Percentiles rank a stretch among this genome's conserved stretches.
phyloP scores from a whole-genome alignment of 805 yeast species.

The Henningerozyma blattae region DNA sequence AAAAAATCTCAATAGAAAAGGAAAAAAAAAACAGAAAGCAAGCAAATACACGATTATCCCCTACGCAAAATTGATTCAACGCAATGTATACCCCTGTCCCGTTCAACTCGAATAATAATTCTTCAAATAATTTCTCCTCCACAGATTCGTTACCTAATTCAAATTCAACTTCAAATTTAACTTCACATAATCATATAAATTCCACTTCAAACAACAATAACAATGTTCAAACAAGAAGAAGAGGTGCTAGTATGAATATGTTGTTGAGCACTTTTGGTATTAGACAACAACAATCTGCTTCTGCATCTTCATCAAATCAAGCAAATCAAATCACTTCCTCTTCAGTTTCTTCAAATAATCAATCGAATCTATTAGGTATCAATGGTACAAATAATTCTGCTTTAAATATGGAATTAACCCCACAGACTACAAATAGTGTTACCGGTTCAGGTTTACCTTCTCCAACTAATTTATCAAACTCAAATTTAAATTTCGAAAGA shows the following conservation, averaged over 20 bases:
- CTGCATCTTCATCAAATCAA: background rate
- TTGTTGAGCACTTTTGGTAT: conserved; percentile 20
- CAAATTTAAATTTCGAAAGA: background rate
- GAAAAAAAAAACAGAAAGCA: too few relatives aligned
- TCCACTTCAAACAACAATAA: conserved; percentile 1
- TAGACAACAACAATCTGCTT: conserved; percentile 8
- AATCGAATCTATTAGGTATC: too few relatives aligned
- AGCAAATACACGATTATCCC: too few relatives aligned
- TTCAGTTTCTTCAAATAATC: background rate
- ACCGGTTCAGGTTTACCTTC: background rate
- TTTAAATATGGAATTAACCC: background rate
- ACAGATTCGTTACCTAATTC: background rate
- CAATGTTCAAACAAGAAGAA: conserved; percentile 5
- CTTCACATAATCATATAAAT: background rate
- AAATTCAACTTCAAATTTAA: background rate
- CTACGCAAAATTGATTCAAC: too few relatives aligned
- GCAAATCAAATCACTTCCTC: background rate
- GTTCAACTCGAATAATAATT: conserved; percentile 1
- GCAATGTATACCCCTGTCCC: conserved; percentile 1
- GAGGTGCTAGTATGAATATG: conserved; percentile 19
- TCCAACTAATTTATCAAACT: background rate
- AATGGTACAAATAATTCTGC: too few relatives aligned
- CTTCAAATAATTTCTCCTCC: background rate
- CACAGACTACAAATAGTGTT: background rate
- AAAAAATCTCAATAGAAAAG: too few relatives aligned